Evolutionary conservation across 768 basidiomycete species (phyloP), one percentile per base, ranked within the genome.

Genomic region (Termitomyces sp.): DNA sequence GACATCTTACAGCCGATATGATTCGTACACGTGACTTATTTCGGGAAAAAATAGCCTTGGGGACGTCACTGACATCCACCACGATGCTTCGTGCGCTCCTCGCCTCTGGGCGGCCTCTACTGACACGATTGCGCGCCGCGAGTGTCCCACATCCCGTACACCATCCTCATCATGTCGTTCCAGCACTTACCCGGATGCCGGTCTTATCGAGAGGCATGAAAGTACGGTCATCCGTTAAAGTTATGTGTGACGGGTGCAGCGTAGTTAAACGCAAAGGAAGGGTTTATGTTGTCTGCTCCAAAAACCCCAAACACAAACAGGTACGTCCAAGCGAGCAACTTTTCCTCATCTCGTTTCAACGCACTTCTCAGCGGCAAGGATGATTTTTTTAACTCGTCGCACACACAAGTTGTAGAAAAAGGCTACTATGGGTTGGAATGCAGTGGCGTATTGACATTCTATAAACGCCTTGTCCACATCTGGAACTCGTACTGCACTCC

Each of bases 241-340:
- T 84, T 53, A 90, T 96, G 85, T 99, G 96, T 72, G 93, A 94
- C 60, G 92, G 94, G 13, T 99, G 96, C 74, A 85, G 78, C 62
- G 76, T 96, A 48, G 96, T 98, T 36, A 82, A 80, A 72, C 77
- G 95, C 65, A 94, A 97, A 71, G 94, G 94, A 46, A 85, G 88
- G 65, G 83, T 98, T 36, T 97, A 95, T 73, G 86, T 98, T 44
- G 83, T 97, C 26, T 98, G 96, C 72, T 85, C 85, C 18, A 92
- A 91, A 69, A 93, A 98, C 65, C 92, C 95, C 2, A 98, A 96
- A 70, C 96, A 98, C 70, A 98, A 98, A 72, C 95, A 98, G 86
- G 95, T 92, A 58, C 51, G 81, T 66, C 31, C 29, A 51, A 43
- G 26, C n/a, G 34, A 27, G 53, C 20, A 27, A 13, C 9, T 37